Conservation (phyloP, 2,329 filamentous ascomycete genomes). For the Herpotrichia juniperi region DNA sequence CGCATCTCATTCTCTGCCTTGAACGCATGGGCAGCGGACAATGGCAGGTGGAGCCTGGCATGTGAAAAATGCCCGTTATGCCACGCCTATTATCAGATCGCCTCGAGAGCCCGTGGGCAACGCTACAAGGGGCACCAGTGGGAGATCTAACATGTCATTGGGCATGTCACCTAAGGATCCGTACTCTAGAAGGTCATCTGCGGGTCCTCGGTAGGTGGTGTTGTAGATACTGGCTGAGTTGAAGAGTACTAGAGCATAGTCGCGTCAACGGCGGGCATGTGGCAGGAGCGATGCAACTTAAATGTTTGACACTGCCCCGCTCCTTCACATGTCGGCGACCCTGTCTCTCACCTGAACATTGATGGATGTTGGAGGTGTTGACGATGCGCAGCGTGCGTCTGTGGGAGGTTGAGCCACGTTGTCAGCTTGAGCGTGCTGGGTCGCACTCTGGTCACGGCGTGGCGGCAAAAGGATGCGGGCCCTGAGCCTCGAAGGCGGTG, state of each 20-base stretch:
- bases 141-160: not conserved
- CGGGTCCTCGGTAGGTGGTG: not conserved
- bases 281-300: not conserved
- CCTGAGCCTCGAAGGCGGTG: slow-evolving; percentile 5
- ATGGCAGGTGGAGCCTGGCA: not conserved
- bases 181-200: not conserved
- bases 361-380: not conserved
- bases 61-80: not conserved
- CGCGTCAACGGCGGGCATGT: slow-evolving; percentile 8
- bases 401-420: not conserved
- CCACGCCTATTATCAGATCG: not conserved
- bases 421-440: not conserved
- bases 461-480: slow-evolving; percentile 1
- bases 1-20: not conserved
- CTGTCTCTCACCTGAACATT: not conserved
- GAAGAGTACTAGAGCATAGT: slow-evolving; percentile 6
- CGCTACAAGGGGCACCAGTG: not conserved
- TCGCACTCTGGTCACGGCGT: not conserved
- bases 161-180: not conserved
- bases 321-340: slow-evolving; percentile 6
- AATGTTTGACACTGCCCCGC: slow-evolving; percentile 3
- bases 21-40: not conserved
- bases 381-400: not conserved
- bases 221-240: not conserved
- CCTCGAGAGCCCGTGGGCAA: not conserved